Evolutionary conservation across 2,329 filamentous ascomycete species (phyloP).

Genomic region (Trichoderma afroharzianum): DNA sequence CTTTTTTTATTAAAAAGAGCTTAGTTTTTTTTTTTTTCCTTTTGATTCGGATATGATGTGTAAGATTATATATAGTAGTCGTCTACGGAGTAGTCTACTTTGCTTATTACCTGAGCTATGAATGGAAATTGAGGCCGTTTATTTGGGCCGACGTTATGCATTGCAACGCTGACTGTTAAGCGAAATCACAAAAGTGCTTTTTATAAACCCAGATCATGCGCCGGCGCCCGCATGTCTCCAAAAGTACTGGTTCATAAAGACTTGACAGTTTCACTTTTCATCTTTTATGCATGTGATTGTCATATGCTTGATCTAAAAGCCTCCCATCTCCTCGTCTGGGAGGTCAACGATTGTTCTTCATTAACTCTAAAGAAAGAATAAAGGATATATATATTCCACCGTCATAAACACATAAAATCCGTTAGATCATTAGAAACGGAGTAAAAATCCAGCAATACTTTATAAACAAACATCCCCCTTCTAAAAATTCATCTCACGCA

Average conservation of each 20-base stretch:
- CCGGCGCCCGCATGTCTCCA: not conserved
- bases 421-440: not conserved
- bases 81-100: not conserved
- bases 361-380: not conserved
- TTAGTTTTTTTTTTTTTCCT: not conserved
- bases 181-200: not conserved
- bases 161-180: not conserved
- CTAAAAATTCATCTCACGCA: not conserved
- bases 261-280: not conserved
- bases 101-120: not conserved
- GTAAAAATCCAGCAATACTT: not conserved
- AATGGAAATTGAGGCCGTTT: not conserved
- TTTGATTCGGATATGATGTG: not conserved
- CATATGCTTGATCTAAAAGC: not conserved
- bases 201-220: not conserved
- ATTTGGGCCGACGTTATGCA: not conserved
- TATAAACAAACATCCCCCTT: not conserved
- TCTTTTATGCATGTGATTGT: not conserved
- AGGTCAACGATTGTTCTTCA: not conserved
- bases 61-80: constrained; percentile 3
- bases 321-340: too few relatives aligned
- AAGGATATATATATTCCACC: not conserved
- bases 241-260: too few relatives aligned
- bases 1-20: not conserved
- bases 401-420: not conserved